A percentile compares a stretch with the other conserved stretches of the same genome.
Conservation (phyloP, 108 stramenopile genomes). For the Nitzschia putrida region DNA sequence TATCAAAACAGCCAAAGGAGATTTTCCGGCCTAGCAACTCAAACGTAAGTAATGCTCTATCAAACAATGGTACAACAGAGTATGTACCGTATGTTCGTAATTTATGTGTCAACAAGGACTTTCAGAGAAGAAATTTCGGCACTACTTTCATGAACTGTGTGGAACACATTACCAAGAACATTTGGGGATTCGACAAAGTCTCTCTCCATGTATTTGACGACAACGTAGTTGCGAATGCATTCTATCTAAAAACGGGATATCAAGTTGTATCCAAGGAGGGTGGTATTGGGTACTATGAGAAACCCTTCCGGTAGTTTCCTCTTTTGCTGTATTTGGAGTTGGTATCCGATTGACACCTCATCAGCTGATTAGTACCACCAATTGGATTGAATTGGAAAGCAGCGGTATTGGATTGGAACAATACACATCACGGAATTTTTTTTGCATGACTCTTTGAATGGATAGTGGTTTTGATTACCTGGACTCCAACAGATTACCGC, state of each 20-base stretch:
- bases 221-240: conserved; percentile 70
- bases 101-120: conserved; percentile 69
- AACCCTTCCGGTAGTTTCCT: too few relatives aligned
- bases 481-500: too few relatives aligned
- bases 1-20: neutral
- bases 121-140: conserved; percentile 67
- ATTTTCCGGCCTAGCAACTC: neutral
- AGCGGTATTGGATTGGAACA: too few relatives aligned
- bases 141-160: conserved; percentile 69
- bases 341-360: too few relatives aligned
- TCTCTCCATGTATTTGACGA: conserved; percentile 82
- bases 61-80: conserved; percentile 72
- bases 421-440: too few relatives aligned
- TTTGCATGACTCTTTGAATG: too few relatives aligned
- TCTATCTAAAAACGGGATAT: conserved; percentile 75
- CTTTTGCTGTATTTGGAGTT: too few relatives aligned
- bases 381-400: too few relatives aligned
- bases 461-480: too few relatives aligned
- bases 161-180: conserved; percentile 65
- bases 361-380: too few relatives aligned
- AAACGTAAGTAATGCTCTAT: neutral
- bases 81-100: conserved; percentile 74
- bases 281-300: neutral
- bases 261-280: neutral
- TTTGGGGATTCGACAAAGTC: conserved; percentile 69